These are phyloP conservation scores for Corchorus olitorius DNA, from an alignment of 345 rosid genomes.

Conservation along the genomic window DNA sequence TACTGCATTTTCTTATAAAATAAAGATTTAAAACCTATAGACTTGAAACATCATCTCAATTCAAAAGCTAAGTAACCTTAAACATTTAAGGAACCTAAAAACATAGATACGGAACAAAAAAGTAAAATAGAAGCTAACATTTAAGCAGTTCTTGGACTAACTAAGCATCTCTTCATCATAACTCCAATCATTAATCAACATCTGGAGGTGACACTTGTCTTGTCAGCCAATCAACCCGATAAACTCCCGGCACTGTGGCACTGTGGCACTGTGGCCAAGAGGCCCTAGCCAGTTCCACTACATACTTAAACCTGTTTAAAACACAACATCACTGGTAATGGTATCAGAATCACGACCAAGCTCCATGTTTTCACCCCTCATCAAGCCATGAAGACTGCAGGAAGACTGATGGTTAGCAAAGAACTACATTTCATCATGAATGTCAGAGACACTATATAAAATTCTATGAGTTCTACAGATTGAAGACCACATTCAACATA, in stretches of 20 bases:
- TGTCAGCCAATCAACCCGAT: slow-evolving; percentile 76
- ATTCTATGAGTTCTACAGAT: neutral
- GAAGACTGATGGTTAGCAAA: slow-evolving; percentile 16
- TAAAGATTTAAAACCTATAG: no score
- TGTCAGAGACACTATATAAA: slow-evolving; percentile 3
- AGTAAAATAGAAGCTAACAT: no score
- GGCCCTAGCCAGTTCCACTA: slow-evolving; percentile 88
- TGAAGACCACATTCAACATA: neutral
- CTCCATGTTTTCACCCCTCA: slow-evolving; percentile 87
- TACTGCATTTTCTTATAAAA: no score
- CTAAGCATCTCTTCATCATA: slow-evolving; percentile 76
- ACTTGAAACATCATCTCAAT: no score
- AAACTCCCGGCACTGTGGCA: slow-evolving; percentile 81
- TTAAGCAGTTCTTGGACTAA: slow-evolving; percentile 33
- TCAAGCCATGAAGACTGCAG: slow-evolving; percentile 80
- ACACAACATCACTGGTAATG: slow-evolving; percentile 50
- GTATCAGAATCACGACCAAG: slow-evolving; percentile 89
- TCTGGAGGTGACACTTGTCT: slow-evolving; percentile 73
- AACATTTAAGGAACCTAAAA: no score
- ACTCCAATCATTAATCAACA: slow-evolving; percentile 72
- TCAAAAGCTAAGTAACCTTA: no score
- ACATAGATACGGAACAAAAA: no score
- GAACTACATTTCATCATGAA: slow-evolving; percentile 13
- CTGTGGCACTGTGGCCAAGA: slow-evolving; percentile 45
- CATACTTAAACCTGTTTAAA: slow-evolving; percentile 67